Conservation (phyloP, 352 stramenopile genomes). For the Globisporangium cylindrosporum region DNA sequence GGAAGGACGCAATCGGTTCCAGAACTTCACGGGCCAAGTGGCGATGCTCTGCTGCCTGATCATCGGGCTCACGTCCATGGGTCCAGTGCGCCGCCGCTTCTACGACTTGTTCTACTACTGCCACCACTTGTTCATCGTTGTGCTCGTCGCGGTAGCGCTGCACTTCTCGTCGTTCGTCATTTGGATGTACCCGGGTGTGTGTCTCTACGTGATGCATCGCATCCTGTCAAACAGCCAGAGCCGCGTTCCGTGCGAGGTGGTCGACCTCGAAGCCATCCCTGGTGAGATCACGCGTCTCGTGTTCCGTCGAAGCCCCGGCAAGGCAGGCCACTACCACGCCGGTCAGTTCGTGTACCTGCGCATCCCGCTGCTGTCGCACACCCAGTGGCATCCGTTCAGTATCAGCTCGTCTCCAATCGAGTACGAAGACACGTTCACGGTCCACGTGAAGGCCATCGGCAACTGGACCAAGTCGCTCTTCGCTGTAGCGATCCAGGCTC, state of each 20-base stretch:
- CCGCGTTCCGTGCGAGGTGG: constrained; percentile 68
- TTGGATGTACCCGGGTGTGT: constrained; percentile 80
- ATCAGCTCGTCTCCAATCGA: constrained; percentile 84
- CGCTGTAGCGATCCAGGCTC: constrained; percentile 68
- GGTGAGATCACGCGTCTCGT: constrained; percentile 82
- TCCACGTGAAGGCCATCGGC: constrained; percentile 77
- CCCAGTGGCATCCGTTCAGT: constrained; percentile 85
- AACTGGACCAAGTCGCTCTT: constrained; percentile 80
- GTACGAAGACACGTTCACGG: constrained; percentile 82
- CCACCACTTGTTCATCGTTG: constrained; percentile 86
- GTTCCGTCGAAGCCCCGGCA: constrained; percentile 69
- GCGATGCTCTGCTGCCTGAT: constrained; percentile 65
- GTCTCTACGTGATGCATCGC: constrained; percentile 80
- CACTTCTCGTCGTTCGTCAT: constrained; percentile 84
- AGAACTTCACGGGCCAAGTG: constrained; percentile 78
- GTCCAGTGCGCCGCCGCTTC: constrained; percentile 62
- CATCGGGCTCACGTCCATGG: constrained; percentile 76
- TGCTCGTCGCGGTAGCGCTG: constrained; percentile 58
- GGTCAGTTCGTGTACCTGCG: constrained; percentile 80
- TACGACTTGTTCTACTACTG: constrained; percentile 89
- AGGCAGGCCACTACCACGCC: constrained; percentile 78
- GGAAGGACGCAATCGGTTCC: constrained; percentile 55
- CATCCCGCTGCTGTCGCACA: constrained; percentile 64
- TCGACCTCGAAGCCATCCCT: constrained; percentile 79
- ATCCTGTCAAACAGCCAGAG: constrained; percentile 71